Percentiles rank a stretch among this genome's conserved stretches.
phyloP scores from a whole-genome alignment of 2,329 filamentous ascomycete species.

The Hypoxylon sp. region DNA sequence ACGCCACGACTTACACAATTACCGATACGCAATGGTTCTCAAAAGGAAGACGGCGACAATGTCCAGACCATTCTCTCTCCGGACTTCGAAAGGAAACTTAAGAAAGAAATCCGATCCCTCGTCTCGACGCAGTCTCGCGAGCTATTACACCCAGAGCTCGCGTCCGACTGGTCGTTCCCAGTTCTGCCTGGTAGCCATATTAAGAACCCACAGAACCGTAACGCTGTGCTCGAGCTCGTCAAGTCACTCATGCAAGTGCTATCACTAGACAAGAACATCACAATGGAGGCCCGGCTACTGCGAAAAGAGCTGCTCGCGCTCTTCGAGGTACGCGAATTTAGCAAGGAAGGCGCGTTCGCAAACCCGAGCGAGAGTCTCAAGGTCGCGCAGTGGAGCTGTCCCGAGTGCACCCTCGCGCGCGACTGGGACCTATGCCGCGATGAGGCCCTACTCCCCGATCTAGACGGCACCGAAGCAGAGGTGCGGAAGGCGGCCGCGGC shows the following conservation, averaged over 20 bases:
- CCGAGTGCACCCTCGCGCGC: slow-evolving; percentile 88
- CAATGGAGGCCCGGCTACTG: slow-evolving; percentile 86
- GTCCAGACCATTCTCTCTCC: slow-evolving; percentile 81
- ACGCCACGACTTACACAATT: slow-evolving; percentile 72
- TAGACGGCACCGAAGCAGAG: slow-evolving; percentile 35
- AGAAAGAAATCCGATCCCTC: slow-evolving; percentile 87
- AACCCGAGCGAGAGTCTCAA: slow-evolving; percentile 85
- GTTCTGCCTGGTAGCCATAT: slow-evolving; percentile 80
- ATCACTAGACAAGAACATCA: slow-evolving; percentile 90
- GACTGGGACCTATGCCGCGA: slow-evolving; percentile 96
- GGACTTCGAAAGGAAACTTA: slow-evolving; percentile 87
- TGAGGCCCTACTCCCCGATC: slow-evolving; percentile 78
- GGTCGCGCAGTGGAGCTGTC: slow-evolving; percentile 84
- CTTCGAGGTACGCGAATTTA: slow-evolving; percentile 96
- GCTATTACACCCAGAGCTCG: slow-evolving; percentile 88
- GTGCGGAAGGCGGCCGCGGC: slow-evolving; percentile 49
- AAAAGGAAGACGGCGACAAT: slow-evolving; percentile 70
- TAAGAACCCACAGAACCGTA: slow-evolving; percentile 64
- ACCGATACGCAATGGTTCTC: slow-evolving; percentile 66
- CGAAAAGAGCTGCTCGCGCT: slow-evolving; percentile 90
- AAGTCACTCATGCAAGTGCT: slow-evolving; percentile 95
- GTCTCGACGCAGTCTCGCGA: slow-evolving; percentile 89
- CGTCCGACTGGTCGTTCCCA: slow-evolving; percentile 89
- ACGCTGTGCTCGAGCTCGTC: slow-evolving; percentile 89
- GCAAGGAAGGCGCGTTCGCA: slow-evolving; percentile 85